Evolutionary conservation across 2,329 filamentous ascomycete species (phyloP), one percentile per base, ranked within the genome.

Genomic region (Colletotrichum aenigma): DNA sequence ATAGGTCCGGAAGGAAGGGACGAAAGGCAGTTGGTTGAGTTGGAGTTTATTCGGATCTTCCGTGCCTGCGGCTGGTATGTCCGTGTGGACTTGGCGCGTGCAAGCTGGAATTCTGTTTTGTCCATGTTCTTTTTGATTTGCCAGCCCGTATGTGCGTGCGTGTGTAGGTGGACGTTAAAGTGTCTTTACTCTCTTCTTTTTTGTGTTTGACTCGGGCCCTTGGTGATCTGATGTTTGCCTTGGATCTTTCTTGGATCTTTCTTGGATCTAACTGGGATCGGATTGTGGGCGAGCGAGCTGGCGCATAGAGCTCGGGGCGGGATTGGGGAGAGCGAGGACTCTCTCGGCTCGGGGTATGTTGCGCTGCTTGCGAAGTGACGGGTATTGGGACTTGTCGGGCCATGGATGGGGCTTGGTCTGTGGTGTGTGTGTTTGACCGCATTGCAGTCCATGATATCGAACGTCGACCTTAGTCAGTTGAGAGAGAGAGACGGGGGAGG

Each of bases 181-280:
- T 26, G n/a, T 24, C 18, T 64, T 7, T 60, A 3, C 34, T 34
- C n/a, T 13, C 18, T 30, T 26, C 21, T 24, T 66, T 38, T 32
- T 18, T 62, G 55, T 70, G 58, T 64, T 73, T 73, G 66, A 62
- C 66, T 70, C 36, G 38, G 38, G 66, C 24, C 43, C 71, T 61
- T 60, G 55, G 36, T 36, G 66, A 73, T 73, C 71, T 70, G 71
- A 73, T 73, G 36, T 67, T 36, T 67, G 18, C 58, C 58, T 61
- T 61, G 58, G 58, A 61, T 61, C 28, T 61, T 55, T 55, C 58
- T 61, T 61, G 58, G 58, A 61, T 61, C 28, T 61, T 55, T 55
- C 21, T 32, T 67, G 32, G 9, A 15, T 67, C 7, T 24, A 4
- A 15, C 69, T 28, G 65, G 34, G 21, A 70, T 73, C 66, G 71